Evolutionary conservation across 768 basidiomycete genomes (phyloP).

Genomic region (Coprinellus micaceus): DNA sequence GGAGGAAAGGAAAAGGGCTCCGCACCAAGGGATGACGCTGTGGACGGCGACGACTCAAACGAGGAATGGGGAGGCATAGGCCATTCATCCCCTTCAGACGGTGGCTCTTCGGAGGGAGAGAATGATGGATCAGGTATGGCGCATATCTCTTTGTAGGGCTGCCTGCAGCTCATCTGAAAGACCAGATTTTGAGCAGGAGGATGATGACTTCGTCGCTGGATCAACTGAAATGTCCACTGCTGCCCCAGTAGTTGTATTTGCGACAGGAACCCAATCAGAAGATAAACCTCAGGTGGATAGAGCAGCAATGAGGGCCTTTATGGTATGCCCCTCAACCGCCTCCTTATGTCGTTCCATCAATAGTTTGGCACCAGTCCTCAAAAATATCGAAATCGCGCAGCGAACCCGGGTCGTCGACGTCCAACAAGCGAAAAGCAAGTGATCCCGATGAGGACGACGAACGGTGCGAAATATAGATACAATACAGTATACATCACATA

Average conservation of each 20-base stretch:
- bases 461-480: slow-evolving; percentile 32
- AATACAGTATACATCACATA: neutral
- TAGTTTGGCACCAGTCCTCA: slow-evolving; percentile 53
- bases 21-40: slow-evolving; percentile 1
- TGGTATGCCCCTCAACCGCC: slow-evolving; percentile 46
- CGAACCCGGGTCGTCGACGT: slow-evolving; percentile 13
- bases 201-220: slow-evolving; percentile 41
- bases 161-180: neutral
- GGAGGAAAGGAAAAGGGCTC: slow-evolving; percentile 1
- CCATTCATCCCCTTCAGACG: slow-evolving; percentile 18
- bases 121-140: neutral
- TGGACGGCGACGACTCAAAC: slow-evolving; percentile 17
- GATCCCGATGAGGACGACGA: slow-evolving; percentile 61
- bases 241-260: slow-evolving; percentile 57
- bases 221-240: slow-evolving; percentile 26
- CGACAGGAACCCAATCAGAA: slow-evolving; percentile 18
- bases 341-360: neutral
- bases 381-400: slow-evolving; percentile 63
- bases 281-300: slow-evolving; percentile 26
- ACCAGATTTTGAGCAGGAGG: slow-evolving; percentile 39
- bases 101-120: slow-evolving; percentile 11
- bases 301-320: slow-evolving; percentile 63
- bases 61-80: slow-evolving; percentile 42
- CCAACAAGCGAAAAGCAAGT: slow-evolving; percentile 32
- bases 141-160: neutral